Evolutionary conservation across 768 basidiomycete species (phyloP), one percentile per base, ranked within the genome.

Genomic region (Lentinula detonsa): DNA sequence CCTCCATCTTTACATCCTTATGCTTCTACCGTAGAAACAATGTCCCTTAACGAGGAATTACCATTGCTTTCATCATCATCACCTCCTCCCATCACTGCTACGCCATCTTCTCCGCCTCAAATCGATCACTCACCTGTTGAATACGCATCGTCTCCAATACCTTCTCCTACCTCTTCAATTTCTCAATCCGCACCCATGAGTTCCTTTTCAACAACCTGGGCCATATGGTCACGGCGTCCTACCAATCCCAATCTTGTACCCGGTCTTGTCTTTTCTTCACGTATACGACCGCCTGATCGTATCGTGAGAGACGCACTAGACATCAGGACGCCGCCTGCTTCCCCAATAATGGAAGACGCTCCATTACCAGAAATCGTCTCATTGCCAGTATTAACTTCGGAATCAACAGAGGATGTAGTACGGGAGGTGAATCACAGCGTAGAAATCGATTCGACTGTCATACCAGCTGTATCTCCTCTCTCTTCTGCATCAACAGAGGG

Each of bases 141-240:
- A 28, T 0, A 28, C 28, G 28, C 28, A 28, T 28, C 28, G 28
- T 28, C 28, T 21, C 18, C 60, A 5, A 52, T 65, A 21, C 2
- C 60, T 11, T 34, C 63, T n/a, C 28, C 57, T 45, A 64, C 16
- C 53, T 63, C 28, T 64, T 43, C 57, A 40, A n/a, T 15, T 23
- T 61, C 60, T 9, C 43, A 54, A 31, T 46, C 60, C 15, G 34
- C 60, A 9, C 53, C 46, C 6, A 35, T 15, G 34, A 51, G 21
- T 53, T 48, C 55, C n/a, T 56, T 31, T 33, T 4, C 35, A 13
- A 50, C 62, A 58, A 42, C 45, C 40, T 90, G 83, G 74, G 86
- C 84, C 4, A 81, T 91, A 40, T 91, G 88, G 87, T 87, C 89
- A 0, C 80, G 81, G n/a, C 81, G 87, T 28, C 90, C 90, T 0